Evolutionary conservation across 345 rosid genomes (phyloP), one percentile per base, ranked within the genome.

Genomic region (Brassica napus): DNA sequence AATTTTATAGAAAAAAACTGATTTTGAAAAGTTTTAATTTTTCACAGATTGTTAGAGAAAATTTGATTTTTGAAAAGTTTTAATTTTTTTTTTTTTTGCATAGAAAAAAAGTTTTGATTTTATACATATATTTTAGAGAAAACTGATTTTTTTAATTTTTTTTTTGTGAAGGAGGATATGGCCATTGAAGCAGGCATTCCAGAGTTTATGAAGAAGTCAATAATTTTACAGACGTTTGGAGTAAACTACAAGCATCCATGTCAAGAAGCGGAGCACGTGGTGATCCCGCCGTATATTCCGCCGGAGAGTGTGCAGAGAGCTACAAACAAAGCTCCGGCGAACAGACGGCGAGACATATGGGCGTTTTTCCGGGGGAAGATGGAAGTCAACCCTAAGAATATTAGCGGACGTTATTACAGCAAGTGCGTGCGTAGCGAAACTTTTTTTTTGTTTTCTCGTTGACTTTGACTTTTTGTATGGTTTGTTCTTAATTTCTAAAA

Each of bases 301-400:
- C 94, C 96, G 84, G 91, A 64, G 58, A 89, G 86, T 57, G 21
- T 92, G 16, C 79, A 62, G 52, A 83, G 60, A 67, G 91, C 95
- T 0, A 73, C 86, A 1, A 79, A 81, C 21, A 84, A 54, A 59
- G 71, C 83, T 47, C 89, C 89, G 82, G 63, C 68, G 65, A 78
- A 75, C 73, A 84, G 88, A 23, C 78, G 81, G 63, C 87, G 99
- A 34, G 97, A 95, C 62, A 91, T 95, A 57, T 88, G 85, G 89
- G 98, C 84, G 7, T 95, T 90, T 82, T 95, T 95, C 75, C 81
- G 99, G 62, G 99, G 99, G 6, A 95, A 95, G 65, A 95, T 95
- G 98, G 99, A 95, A 83, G 90, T 95, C 71, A 87, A 95, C 81
- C 99, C 99, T 14, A 95, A 91, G 77, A 95, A 95, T 72, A 64